Percentiles rank a stretch among this genome's conserved stretches.
These are phyloP conservation scores for Sclerotinia sclerotiorum DNA, from an alignment of 2,329 filamentous ascomycete species.

Conservation along the genomic window DNA sequence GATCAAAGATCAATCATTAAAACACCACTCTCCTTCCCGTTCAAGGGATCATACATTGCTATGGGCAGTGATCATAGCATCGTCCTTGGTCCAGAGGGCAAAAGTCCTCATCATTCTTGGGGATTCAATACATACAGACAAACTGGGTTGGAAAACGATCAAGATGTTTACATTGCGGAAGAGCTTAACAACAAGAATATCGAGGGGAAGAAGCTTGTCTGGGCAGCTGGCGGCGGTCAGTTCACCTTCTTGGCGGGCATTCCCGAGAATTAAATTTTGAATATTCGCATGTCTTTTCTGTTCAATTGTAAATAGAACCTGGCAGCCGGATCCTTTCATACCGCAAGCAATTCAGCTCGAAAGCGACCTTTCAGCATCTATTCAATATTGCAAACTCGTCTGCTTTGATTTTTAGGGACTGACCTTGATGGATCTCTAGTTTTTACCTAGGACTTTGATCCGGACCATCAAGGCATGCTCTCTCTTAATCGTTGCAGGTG, in stretches of 20 bases:
- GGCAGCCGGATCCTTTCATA: neutral
- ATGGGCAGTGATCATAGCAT: constrained; percentile 73
- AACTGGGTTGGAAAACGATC: constrained; percentile 71
- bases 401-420: neutral
- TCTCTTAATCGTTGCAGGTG: neutral
- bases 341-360: constrained; percentile 1
- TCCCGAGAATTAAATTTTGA: constrained; percentile 4
- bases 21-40: constrained; percentile 56
- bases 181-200: constrained; percentile 82
- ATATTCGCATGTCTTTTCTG: neutral
- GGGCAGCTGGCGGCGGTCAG: constrained; percentile 79
- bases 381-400: neutral
- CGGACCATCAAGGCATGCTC: constrained; percentile 15
- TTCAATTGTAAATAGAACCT: constrained; percentile 11
- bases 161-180: constrained; percentile 75
- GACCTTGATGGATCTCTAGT: constrained; percentile 19
- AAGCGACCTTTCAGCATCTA: constrained; percentile 3
- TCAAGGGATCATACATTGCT: constrained; percentile 58
- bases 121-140: constrained; percentile 79
- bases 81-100: constrained; percentile 65
- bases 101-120: constrained; percentile 66
- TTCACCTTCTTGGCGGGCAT: constrained; percentile 62
- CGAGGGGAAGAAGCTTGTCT: constrained; percentile 68
- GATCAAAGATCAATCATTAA: constrained; percentile 62
- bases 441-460: constrained; percentile 20